Percentiles rank a stretch among this genome's conserved stretches.
phyloP scores from a whole-genome alignment of 2,329 filamentous ascomycete species.

The Stylonectria norvegica region DNA sequence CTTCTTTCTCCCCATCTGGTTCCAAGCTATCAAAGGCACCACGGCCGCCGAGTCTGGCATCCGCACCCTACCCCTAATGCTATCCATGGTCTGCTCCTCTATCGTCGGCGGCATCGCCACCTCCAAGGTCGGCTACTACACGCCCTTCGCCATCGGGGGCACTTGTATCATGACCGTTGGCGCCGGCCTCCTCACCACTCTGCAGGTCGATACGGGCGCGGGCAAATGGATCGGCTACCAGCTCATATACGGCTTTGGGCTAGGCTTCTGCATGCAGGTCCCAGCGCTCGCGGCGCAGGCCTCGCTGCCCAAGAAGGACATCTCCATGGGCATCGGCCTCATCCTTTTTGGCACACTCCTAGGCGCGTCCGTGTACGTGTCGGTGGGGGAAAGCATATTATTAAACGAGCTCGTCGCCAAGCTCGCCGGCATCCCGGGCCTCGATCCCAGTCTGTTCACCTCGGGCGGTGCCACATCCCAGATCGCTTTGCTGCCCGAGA shows the following conservation, averaged over 20 bases:
- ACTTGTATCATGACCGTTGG: slow-evolving; percentile 31
- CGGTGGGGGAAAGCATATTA: slow-evolving; percentile 44
- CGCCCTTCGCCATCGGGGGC: slow-evolving; percentile 33
- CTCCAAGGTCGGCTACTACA: slow-evolving; percentile 36
- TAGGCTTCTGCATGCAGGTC: slow-evolving; percentile 41
- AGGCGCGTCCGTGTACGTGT: slow-evolving; percentile 43
- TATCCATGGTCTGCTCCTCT: slow-evolving; percentile 16
- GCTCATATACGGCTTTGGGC: slow-evolving; percentile 41
- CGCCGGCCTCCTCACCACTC: slow-evolving; percentile 40
- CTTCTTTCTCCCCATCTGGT: slow-evolving; percentile 49
- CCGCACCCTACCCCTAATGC: slow-evolving; percentile 19
- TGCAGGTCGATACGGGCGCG: slow-evolving; percentile 14
- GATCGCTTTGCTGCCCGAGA: slow-evolving; percentile 23
- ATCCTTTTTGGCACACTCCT: slow-evolving; percentile 45
- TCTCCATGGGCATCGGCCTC: slow-evolving; percentile 40
- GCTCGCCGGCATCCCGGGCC: slow-evolving; percentile 29
- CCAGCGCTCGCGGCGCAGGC: slow-evolving; percentile 44
- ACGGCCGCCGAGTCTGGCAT: slow-evolving; percentile 24
- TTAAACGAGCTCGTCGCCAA: slow-evolving; percentile 37
- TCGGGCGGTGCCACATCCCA: slow-evolving; percentile 26
- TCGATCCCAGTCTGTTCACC: slow-evolving; percentile 8
- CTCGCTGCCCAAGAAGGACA: slow-evolving; percentile 40
- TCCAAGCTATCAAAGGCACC: slow-evolving; percentile 41
- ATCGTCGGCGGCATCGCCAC: slow-evolving; percentile 23
- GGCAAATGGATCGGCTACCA: slow-evolving; percentile 26